Percentiles rank a stretch among this genome's conserved stretches.
These are phyloP conservation scores for Fomitopsis pinicola DNA, from an alignment of 1,284 basidiomycete species.

Conservation along the genomic window DNA sequence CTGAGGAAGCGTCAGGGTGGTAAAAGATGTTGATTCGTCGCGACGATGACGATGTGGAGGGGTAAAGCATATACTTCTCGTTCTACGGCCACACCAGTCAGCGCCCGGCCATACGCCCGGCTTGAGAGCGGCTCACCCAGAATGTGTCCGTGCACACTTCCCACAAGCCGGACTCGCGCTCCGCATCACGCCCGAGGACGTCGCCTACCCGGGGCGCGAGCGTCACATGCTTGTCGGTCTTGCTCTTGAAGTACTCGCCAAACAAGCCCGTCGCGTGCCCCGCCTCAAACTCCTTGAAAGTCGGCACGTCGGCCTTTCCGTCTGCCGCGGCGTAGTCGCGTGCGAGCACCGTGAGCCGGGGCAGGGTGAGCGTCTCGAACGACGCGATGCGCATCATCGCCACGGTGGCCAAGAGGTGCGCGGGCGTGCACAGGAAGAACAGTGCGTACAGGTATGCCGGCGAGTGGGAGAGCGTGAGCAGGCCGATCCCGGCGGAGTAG, in stretches of 20 bases:
- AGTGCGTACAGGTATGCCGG: slow-evolving; percentile 26
- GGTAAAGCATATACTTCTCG: slow-evolving; percentile 26
- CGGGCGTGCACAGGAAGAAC: slow-evolving; percentile 23
- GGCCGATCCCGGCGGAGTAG: slow-evolving; percentile 26
- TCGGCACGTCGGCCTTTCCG: slow-evolving; percentile 9
- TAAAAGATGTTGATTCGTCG: slow-evolving; percentile 20
- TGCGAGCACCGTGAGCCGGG: slow-evolving; percentile 22
- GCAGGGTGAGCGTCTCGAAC: slow-evolving; percentile 28
- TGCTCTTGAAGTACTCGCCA: slow-evolving; percentile 28
- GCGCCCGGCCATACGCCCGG: background rate
- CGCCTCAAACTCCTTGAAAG: slow-evolving; percentile 21
- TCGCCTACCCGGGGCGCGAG: slow-evolving; percentile 24
- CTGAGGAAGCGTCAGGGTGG: slow-evolving; percentile 22
- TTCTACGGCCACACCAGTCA: slow-evolving; percentile 13
- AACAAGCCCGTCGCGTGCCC: slow-evolving; percentile 20
- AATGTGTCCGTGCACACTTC: slow-evolving; percentile 21
- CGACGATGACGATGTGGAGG: slow-evolving; percentile 11
- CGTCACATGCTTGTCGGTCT: slow-evolving; percentile 17
- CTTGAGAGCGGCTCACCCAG: slow-evolving; percentile 16
- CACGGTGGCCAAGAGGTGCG: slow-evolving; percentile 21
- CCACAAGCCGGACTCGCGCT: slow-evolving; percentile 18
- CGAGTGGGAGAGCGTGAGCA: slow-evolving; percentile 27
- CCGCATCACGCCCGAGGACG: slow-evolving; percentile 14
- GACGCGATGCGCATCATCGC: slow-evolving; percentile 27
- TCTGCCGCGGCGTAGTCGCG: slow-evolving; percentile 13